These are phyloP conservation scores for Isoetes taiwanensis DNA, from an alignment of 75 land plant species.

Conservation along the genomic window DNA sequence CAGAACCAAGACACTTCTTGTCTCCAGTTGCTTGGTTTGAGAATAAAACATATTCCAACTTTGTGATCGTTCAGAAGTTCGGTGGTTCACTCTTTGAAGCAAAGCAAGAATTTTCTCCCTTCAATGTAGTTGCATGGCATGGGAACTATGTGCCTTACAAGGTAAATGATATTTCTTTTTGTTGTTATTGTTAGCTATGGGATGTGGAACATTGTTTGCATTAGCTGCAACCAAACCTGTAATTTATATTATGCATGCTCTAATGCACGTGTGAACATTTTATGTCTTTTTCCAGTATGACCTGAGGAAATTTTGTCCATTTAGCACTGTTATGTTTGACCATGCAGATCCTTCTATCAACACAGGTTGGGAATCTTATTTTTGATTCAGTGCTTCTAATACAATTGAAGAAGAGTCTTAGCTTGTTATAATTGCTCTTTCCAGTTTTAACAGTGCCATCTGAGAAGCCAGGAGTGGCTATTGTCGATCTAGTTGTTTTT, in stretches of 20 bases:
- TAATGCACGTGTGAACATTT: neutral
- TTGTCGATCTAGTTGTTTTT: constrained; percentile 93
- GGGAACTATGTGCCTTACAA: constrained; percentile 95
- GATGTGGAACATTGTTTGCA: neutral
- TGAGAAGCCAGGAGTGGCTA: constrained; percentile 83
- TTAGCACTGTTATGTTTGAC: constrained; percentile 82
- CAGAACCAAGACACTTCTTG: constrained; percentile 70
- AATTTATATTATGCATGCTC: neutral
- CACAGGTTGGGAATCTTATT: constrained; percentile 43
- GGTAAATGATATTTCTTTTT: constrained; percentile 27
- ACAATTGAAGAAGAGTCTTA: neutral
- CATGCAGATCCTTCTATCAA: constrained; percentile 96
- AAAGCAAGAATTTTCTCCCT: constrained; percentile 86
- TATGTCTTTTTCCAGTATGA: constrained; percentile 52
- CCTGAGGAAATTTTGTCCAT: constrained; percentile 83
- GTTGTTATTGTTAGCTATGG: neutral
- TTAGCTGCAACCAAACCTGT: neutral
- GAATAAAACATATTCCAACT: constrained; percentile 30
- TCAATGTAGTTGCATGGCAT: constrained; percentile 99
- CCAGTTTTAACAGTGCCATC: constrained; percentile 92
- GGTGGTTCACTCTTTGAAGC: constrained; percentile 86
- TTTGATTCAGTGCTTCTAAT: neutral
- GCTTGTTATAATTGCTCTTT: neutral
- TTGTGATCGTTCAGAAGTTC: constrained; percentile 71
- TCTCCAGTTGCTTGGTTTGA: constrained; percentile 85